phyloP scores from a whole-genome alignment of 1,139 yeast species.

The Yamadazyma friedrichii region DNA sequence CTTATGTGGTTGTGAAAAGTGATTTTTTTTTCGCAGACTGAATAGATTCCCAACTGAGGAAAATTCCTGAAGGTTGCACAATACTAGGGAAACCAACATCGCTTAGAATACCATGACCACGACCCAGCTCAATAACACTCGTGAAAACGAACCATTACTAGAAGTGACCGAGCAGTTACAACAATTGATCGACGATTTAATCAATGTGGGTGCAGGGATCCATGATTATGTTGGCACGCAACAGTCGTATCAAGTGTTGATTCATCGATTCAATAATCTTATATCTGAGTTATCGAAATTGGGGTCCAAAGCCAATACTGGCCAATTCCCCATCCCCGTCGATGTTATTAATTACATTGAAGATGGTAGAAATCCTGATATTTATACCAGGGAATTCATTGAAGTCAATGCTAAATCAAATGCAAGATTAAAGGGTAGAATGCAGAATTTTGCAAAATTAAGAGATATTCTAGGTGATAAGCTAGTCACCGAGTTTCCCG shows the following conservation, averaged over 20 bases:
- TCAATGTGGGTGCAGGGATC: constrained; percentile 86
- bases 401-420: constrained; percentile 88
- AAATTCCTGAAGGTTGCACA: neutral
- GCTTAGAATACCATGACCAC: constrained; percentile 34
- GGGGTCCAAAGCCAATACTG: constrained; percentile 31
- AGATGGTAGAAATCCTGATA: constrained; percentile 96
- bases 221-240: constrained; percentile 90
- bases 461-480: constrained; percentile 68
- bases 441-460: constrained; percentile 56
- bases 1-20: neutral
- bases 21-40: constrained; percentile 6
- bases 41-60: neutral
- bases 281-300: constrained; percentile 37
- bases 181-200: constrained; percentile 75
- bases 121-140: constrained; percentile 23
- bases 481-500: constrained; percentile 76
- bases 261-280: constrained; percentile 41
- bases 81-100: neutral
- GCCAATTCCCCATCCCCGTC: constrained; percentile 57
- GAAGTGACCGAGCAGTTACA: constrained; percentile 61
- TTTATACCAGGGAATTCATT: constrained; percentile 92
- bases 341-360: constrained; percentile 86
- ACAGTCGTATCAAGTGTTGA: constrained; percentile 45
- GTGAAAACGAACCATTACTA: constrained; percentile 43
- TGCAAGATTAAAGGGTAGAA: constrained; percentile 84